phyloP scores from a whole-genome alignment of 2,329 filamentous ascomycete species.

The Bimuria novae-zelandiae region DNA sequence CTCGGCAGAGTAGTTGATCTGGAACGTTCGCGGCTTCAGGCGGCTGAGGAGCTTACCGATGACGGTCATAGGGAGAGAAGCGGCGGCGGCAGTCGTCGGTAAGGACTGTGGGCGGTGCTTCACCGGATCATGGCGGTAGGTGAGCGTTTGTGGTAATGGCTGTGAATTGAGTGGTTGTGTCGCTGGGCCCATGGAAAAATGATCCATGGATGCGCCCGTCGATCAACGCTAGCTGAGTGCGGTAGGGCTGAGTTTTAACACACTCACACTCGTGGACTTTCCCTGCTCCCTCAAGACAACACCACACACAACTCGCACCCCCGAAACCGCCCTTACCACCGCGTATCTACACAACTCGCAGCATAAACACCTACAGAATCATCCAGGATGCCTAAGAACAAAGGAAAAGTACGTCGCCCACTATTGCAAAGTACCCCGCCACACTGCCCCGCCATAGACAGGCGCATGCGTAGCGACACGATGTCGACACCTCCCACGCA shows the following conservation, averaged over 20 bases:
- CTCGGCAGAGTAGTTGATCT: constrained; percentile 24
- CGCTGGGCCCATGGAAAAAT: too few species aligned
- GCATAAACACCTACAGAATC: constrained; percentile 15
- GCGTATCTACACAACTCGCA: constrained; percentile 12
- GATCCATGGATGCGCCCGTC: too few species aligned
- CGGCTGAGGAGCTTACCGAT: constrained; percentile 17
- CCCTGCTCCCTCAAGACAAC: neutral
- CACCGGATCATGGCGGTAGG: neutral
- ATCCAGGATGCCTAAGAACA: constrained; percentile 92
- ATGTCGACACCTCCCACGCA: too few species aligned
- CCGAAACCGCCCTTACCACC: neutral
- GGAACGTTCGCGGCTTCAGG: constrained; percentile 24
- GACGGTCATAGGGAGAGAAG: constrained; percentile 20
- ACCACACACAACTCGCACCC: neutral
- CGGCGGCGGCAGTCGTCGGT: too few species aligned
- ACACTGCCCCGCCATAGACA: constrained; percentile 27
- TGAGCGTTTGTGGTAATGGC: neutral
- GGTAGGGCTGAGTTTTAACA: constrained; percentile 6
- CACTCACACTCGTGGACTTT: constrained; percentile 5
- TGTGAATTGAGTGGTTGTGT: too few species aligned
- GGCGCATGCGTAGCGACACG: too few species aligned
- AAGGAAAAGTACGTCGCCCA: constrained; percentile 81
- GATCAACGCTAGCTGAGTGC: constrained; percentile 7
- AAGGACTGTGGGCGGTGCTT: neutral
- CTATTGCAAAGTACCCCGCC: constrained; percentile 26